phyloP scores from a whole-genome alignment of 2,329 filamentous ascomycete species.

The Fonsecaea nubica region DNA sequence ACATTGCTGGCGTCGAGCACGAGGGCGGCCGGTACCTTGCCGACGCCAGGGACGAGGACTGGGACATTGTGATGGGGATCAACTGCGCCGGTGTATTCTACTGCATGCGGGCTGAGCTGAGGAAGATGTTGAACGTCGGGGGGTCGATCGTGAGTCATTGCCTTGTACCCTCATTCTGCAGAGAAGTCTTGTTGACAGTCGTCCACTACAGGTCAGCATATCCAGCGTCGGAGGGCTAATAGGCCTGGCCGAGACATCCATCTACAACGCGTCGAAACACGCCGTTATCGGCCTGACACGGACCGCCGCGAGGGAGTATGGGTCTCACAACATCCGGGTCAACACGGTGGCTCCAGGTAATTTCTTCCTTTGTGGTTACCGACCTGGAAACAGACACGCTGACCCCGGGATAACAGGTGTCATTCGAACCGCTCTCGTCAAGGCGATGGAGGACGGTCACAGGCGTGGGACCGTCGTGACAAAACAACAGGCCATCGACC shows the following conservation, averaged over 20 bases:
- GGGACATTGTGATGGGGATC: conserved; percentile 52
- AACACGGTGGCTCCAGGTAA: conserved; percentile 22
- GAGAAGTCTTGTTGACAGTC: no score
- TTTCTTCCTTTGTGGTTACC: background rate
- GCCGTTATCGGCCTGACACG: conserved; percentile 54
- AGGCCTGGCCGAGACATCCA: conserved; percentile 46
- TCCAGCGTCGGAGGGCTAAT: conserved; percentile 40
- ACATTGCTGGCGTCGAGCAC: conserved; percentile 29
- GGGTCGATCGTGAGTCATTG: conserved; percentile 8
- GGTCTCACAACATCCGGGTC: conserved; percentile 14
- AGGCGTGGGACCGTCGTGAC: background rate
- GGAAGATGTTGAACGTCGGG: background rate
- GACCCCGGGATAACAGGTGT: background rate
- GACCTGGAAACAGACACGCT: no score
- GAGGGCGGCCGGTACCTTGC: conserved; percentile 32
- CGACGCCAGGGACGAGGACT: conserved; percentile 49
- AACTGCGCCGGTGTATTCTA: conserved; percentile 59
- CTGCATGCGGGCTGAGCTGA: conserved; percentile 58
- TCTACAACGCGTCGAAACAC: conserved; percentile 53
- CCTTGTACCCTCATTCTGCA: no score
- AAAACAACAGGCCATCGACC: conserved; percentile 38
- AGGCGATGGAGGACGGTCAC: background rate
- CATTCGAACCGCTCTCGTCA: conserved; percentile 17
- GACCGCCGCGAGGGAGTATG: conserved; percentile 45
- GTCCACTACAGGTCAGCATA: conserved; percentile 6